phyloP scores from a whole-genome alignment of 352 stramenopile genomes.

The Pythium biforme region DNA sequence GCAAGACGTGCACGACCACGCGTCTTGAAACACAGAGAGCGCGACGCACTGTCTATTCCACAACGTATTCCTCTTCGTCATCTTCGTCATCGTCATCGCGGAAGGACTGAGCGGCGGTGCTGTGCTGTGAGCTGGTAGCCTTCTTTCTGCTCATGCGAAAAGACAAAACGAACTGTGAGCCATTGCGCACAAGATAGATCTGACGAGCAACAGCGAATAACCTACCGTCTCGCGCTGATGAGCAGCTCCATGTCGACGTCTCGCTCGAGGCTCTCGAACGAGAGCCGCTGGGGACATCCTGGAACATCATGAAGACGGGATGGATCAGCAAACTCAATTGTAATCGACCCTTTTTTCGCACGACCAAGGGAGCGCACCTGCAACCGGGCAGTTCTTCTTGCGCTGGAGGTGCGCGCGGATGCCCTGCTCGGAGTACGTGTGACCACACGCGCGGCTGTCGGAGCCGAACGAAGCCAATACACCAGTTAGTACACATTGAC shows the following conservation, averaged over 20 bases:
- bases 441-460: conserved; percentile 57
- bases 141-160: conserved; percentile 37
- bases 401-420: conserved; percentile 70
- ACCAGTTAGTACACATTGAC: background rate
- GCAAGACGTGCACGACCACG: background rate
- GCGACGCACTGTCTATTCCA: conserved; percentile 41
- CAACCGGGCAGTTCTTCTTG: conserved; percentile 77
- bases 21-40: background rate
- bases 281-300: conserved; percentile 73
- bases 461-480: background rate
- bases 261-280: conserved; percentile 61
- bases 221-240: conserved; percentile 55
- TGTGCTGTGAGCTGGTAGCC: conserved; percentile 31
- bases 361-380: conserved; percentile 33
- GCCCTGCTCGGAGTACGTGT: conserved; percentile 81
- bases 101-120: conserved; percentile 23
- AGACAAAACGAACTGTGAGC: background rate
- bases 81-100: conserved; percentile 44
- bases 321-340: background rate
- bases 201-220: background rate
- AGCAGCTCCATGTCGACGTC: conserved; percentile 88
- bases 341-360: background rate
- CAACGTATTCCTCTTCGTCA: conserved; percentile 70
- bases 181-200: background rate
- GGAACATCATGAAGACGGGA: background rate